Base-by-base conservation (phyloP, 108 stramenopile genomes). In the Skeletonema costatum region DNA sequence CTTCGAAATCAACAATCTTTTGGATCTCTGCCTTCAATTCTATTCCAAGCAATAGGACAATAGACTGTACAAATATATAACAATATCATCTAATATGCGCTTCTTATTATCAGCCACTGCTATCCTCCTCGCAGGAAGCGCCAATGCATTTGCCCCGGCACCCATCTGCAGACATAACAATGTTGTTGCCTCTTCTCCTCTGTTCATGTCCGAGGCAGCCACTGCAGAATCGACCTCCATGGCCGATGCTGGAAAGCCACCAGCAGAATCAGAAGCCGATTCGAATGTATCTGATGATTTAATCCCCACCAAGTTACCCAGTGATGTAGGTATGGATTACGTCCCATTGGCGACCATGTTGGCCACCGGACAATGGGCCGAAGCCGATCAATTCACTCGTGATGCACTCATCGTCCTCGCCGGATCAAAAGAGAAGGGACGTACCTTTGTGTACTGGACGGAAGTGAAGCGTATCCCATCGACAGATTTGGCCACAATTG, bases 371-470 rank as follows among this genome's bases (percentile, higher is more conserved):
- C 88, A 95, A 63, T 79, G 95, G 39, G 93, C 83, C 14, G 93
- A 93, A 71, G 96, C 96, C 17, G 96, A 97, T 87, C 93, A 95
- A 89, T 96, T 98, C 75, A 98, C 97, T 35, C 90, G 98, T 33
- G 98, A 98, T 87, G 96, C 96, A 25, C 85, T 98, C 46, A 97
- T 98, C 62, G 85, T 71, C 35, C 85, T 97, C 41, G 93, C 97
- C 30, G 98, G 98, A 33, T 87, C 89, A 59, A 92, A 93, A 60
- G 95, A 75, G 13, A 88, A 87, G 68, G 95, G 94, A 38, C 88
- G 97, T n/a, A 87, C 90, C 68, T 98, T 97, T 82, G 98, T 98
- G 29, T 98, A 98, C 81, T 98, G 93, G 77, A 98, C 98, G 11
- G 97, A 98, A 82, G 98, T 98, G 8, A 96, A 97, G 80, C 77